Evolutionary conservation across 2,329 filamentous ascomycete species (phyloP), one percentile per base, ranked within the genome.

Genomic region (Aspergillus hiratsukae): DNA sequence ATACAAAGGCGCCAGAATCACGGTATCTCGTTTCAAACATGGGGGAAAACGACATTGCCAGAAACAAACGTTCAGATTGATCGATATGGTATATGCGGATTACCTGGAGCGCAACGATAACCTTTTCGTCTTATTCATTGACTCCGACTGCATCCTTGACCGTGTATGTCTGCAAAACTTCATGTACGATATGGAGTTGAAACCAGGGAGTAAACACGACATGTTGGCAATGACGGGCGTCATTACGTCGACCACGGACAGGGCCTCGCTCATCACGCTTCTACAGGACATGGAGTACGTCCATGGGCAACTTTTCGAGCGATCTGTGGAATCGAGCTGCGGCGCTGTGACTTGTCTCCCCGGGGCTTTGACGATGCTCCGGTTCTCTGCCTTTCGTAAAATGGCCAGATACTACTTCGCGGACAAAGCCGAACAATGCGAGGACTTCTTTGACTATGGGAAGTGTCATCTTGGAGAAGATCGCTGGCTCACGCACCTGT

Each of bases 361-460:
- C 0, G 93, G 94, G 28, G 93, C 93, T n/a, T 77, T 97, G 64
- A 97, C 93, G 0, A 96, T 97, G 78, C 79, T 99, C 53, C 90
- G 94, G 53, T 96, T 97, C 76, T 97, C 93, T 2, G 94, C 94
- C 4, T 97, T 99, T 76, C 84, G 92, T 56, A 88, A 89, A 68
- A 97, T 99, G 91, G 91, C 93, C 68, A 96, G 95, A 70, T 96
- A 96, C 76, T 97, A 99, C 76, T 99, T 99, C 73, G 91, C 92
- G 41, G 93, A 97, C 75, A 96, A 96, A 73, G 91, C 91, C 4
- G 93, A 96, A 73, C 89, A 96, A 69, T 96, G 91, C 68, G 90
- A 96, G 58, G 93, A 97, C 72, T 80, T 97, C 11, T 99, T 99
- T 69, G 93, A 99, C 71, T 97, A 93, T 70, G 91, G 90, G 55